Conservation (phyloP, 805 yeast genomes). For the Myxozyma monticola region DNA sequence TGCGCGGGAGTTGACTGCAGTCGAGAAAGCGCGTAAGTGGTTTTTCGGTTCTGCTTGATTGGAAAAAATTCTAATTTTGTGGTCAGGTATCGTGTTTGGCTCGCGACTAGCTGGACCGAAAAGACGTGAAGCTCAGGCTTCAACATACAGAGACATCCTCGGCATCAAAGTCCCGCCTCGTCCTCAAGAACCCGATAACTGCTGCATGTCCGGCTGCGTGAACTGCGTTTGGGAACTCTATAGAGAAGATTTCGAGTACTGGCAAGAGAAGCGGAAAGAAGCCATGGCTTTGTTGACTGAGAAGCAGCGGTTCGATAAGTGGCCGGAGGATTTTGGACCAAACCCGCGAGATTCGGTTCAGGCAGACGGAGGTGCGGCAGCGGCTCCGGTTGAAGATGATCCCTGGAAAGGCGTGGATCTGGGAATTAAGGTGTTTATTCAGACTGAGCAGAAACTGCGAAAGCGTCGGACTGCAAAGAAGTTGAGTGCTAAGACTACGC, state of each 20-base stretch:
- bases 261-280: conserved; percentile 60
- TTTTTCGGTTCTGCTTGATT: not conserved
- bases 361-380: conserved; percentile 18
- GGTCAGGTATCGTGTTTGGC: conserved; percentile 29
- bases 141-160: conserved; percentile 23
- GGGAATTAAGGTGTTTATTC: conserved; percentile 77
- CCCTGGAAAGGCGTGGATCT: conserved; percentile 67
- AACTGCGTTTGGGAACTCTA: conserved; percentile 96
- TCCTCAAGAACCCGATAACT: conserved; percentile 90
- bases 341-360: conserved; percentile 39
- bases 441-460: conserved; percentile 66
- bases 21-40: conserved; percentile 27
- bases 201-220: conserved; percentile 96
- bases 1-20: conserved; percentile 20
- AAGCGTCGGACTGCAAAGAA: conserved; percentile 18
- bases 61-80: not conserved
- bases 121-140: conserved; percentile 15
- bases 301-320: conserved; percentile 44
- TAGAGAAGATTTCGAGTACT: conserved; percentile 82
- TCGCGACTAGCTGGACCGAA: conserved; percentile 26
- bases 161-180: conserved; percentile 80
- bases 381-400: conserved; percentile 39
- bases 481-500: conserved; percentile 2
- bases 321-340: conserved; percentile 71
- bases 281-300: conserved; percentile 57